These are phyloP conservation scores for Lodderomyces parapsilosis DNA, from an alignment of 1,139 yeast species.

Conservation along the genomic window DNA sequence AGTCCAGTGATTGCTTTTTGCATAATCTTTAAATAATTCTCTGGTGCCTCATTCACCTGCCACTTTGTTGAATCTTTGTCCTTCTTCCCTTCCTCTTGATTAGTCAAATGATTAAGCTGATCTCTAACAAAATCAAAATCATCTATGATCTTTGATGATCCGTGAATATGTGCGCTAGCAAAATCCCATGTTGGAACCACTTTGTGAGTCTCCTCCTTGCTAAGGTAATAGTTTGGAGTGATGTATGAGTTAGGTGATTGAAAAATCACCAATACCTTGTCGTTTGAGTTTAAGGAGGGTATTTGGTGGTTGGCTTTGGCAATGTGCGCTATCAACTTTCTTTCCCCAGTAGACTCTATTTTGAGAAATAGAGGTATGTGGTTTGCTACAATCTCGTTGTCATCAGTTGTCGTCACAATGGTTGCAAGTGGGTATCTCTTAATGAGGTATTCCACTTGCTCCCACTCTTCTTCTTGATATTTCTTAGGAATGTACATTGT, in stretches of 20 bases:
- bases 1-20: slow-evolving; percentile 61
- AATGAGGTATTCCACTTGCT: slow-evolving; percentile 41
- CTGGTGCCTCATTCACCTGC: slow-evolving; percentile 63
- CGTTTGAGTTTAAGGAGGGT: slow-evolving; percentile 39
- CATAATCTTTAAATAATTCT: slow-evolving; percentile 39
- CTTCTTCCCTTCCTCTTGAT: slow-evolving; percentile 46
- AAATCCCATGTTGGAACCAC: slow-evolving; percentile 76
- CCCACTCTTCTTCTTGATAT: slow-evolving; percentile 36
- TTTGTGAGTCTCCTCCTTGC: slow-evolving; percentile 58
- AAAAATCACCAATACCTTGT: slow-evolving; percentile 53
- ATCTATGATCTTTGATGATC: slow-evolving; percentile 48
- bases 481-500: slow-evolving; percentile 32
- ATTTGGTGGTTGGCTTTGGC: slow-evolving; percentile 56
- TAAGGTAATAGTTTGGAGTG: slow-evolving; percentile 61
- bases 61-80: slow-evolving; percentile 37
- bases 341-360: slow-evolving; percentile 29
- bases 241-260: slow-evolving; percentile 56
- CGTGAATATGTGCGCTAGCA: slow-evolving; percentile 59
- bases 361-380: slow-evolving; percentile 57
- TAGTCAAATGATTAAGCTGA: slow-evolving; percentile 47
- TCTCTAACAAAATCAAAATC: slow-evolving; percentile 47
- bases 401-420: slow-evolving; percentile 40
- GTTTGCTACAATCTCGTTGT: slow-evolving; percentile 47
- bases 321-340: slow-evolving; percentile 56
- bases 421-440: slow-evolving; percentile 53